Conservation (phyloP, 2,329 filamentous ascomycete species). For the Colletotrichum graminicola region DNA sequence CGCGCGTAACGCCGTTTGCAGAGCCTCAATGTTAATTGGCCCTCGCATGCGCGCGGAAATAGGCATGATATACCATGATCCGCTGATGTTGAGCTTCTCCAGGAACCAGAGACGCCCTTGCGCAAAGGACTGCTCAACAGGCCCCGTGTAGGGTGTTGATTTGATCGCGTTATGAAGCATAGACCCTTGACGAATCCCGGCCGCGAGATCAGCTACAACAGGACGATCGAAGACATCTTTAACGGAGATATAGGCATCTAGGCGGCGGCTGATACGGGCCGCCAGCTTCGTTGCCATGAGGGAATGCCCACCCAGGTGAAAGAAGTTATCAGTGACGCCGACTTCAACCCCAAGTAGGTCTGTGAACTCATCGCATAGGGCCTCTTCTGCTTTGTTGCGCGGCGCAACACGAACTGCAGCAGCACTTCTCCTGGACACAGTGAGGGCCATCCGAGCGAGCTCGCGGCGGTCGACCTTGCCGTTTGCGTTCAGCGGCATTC, state of each 20-base stretch:
- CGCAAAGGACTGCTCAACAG: conserved; percentile 16
- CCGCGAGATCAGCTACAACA: neutral
- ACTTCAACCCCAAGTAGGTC: conserved; percentile 24
- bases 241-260: conserved; percentile 27
- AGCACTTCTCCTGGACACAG: neutral
- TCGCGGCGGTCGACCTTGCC: conserved; percentile 45
- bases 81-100: neutral
- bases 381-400: conserved; percentile 43
- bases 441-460: conserved; percentile 6
- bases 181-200: neutral
- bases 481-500: conserved; percentile 47
- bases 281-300: conserved; percentile 36
- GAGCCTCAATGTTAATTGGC: neutral
- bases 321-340: conserved; percentile 40
- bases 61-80: conserved; percentile 2
- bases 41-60: neutral
- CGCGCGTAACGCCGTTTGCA: neutral
- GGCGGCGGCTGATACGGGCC: conserved; percentile 11
- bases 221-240: conserved; percentile 39
- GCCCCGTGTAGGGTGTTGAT: neutral
- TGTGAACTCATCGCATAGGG: conserved; percentile 20
- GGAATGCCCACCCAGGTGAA: conserved; percentile 40
- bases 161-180: neutral
- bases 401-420: neutral
- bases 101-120: conserved; percentile 19